Conservation (phyloP, 768 basidiomycete species). For the Collybia mongolica region DNA sequence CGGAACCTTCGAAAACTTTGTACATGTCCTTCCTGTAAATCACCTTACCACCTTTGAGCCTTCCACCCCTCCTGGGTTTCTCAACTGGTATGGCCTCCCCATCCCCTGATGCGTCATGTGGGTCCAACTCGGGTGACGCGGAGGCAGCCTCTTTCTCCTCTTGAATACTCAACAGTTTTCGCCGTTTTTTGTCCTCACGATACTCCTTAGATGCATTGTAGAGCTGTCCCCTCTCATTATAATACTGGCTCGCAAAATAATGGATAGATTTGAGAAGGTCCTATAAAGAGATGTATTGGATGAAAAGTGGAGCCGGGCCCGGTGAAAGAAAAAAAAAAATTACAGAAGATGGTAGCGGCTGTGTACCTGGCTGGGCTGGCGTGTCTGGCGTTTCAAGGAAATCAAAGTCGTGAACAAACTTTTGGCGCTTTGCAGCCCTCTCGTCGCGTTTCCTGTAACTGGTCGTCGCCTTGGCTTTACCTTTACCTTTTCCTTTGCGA, state of each 20-base stretch:
- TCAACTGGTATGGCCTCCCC: conserved; percentile 8
- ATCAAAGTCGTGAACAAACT: conserved; percentile 48
- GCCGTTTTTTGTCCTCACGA: conserved; percentile 40
- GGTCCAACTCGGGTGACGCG: neutral
- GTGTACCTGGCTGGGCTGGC: conserved; percentile 7
- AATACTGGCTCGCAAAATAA: conserved; percentile 49
- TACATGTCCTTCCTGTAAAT: conserved; percentile 63
- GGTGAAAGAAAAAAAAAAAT: conserved; percentile 16
- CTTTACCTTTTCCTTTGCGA: neutral
- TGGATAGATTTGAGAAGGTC: conserved; percentile 52
- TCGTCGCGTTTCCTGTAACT: conserved; percentile 17
- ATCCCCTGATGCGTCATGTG: conserved; percentile 9
- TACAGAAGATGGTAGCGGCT: conserved; percentile 51
- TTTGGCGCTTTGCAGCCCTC: conserved; percentile 37
- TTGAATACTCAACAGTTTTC: conserved; percentile 14
- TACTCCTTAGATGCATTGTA: conserved; percentile 47
- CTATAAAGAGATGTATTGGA: conserved; percentile 22
- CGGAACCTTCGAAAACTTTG: conserved; percentile 69
- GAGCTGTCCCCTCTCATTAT: conserved; percentile 60
- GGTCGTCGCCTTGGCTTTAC: conserved; percentile 6
- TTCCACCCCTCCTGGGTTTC: conserved; percentile 11
- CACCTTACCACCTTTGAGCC: conserved; percentile 18
- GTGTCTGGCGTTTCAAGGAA: conserved; percentile 39
- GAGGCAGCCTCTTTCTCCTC: conserved; percentile 13
- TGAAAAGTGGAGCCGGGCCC: conserved; percentile 6